Evolutionary conservation across 768 basidiomycete genomes (phyloP).

Genomic region (Galerina marginata): DNA sequence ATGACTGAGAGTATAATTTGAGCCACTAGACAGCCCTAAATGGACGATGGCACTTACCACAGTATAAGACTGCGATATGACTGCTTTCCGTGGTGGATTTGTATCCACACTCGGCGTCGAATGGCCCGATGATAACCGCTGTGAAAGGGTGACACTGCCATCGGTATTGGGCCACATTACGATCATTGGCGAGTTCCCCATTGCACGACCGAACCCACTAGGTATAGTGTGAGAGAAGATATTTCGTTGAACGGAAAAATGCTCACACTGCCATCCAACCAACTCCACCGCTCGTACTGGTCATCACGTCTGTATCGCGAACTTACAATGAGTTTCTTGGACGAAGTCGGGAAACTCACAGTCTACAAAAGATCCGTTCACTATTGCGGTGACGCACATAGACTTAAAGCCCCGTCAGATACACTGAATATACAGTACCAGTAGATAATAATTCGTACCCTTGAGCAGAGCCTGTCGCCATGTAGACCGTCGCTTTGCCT

Average conservation of each 20-base stretch:
- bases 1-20: neutral
- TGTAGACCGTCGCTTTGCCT: neutral
- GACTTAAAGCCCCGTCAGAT: neutral
- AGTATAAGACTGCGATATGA: neutral
- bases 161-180: constrained; percentile 4
- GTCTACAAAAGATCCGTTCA: neutral
- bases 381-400: neutral
- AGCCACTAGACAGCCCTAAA: neutral
- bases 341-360: neutral
- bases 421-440: neutral
- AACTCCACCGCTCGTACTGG: neutral
- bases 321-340: neutral
- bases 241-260: neutral
- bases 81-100: neutral
- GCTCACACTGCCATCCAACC: neutral
- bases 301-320: neutral
- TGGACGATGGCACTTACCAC: neutral
- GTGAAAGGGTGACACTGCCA: neutral
- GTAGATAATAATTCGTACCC: neutral
- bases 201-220: constrained; percentile 1
- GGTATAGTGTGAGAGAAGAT: neutral
- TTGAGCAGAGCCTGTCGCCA: neutral
- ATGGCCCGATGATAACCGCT: neutral
- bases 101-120: neutral
- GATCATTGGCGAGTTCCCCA: constrained; percentile 2